Percentiles rank a stretch among this genome's conserved stretches.
phyloP scores from a whole-genome alignment of 2,329 filamentous ascomycete genomes.

The Podosphaera aphanis region DNA sequence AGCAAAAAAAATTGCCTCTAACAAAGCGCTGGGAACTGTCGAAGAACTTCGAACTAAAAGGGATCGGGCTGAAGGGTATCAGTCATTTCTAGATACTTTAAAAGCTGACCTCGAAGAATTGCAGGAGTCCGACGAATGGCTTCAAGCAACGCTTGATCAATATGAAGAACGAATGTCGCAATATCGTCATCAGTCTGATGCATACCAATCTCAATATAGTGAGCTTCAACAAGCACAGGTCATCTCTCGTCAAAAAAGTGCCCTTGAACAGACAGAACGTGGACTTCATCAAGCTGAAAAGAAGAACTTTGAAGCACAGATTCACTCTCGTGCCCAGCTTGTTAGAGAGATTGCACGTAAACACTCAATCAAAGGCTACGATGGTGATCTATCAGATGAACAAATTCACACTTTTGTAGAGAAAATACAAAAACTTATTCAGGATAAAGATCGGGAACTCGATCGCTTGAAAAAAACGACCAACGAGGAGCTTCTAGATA shows the following conservation, averaged over 20 bases:
- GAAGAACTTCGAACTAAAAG: constrained; percentile 54
- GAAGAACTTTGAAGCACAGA: constrained; percentile 61
- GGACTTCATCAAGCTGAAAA: constrained; percentile 72
- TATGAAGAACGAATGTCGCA: constrained; percentile 53
- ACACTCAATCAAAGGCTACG: constrained; percentile 67
- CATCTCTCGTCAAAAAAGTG: constrained; percentile 23
- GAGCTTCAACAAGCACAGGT: constrained; percentile 32
- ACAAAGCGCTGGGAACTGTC: constrained; percentile 50
- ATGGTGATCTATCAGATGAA: constrained; percentile 50
- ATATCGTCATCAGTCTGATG: constrained; percentile 38
- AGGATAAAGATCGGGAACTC: constrained; percentile 57
- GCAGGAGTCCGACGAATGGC: constrained; percentile 51
- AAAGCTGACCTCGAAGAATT: constrained; percentile 53
- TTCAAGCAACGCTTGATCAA: constrained; percentile 47
- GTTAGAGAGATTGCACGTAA: constrained; percentile 54
- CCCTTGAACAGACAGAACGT: constrained; percentile 34
- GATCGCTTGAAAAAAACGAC: constrained; percentile 53
- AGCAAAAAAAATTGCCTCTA: constrained; percentile 48
- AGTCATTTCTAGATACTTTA: constrained; percentile 47
- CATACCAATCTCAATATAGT: constrained; percentile 38
- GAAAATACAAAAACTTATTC: constrained; percentile 47
- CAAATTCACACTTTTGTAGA: constrained; percentile 58
- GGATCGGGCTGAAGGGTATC: constrained; percentile 46
- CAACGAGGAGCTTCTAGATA: constrained; percentile 47
- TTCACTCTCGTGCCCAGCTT: constrained; percentile 45